Conservation (phyloP, 495 filamentous ascomycete species). For the Aspergillus sclerotiicarbonarius region DNA sequence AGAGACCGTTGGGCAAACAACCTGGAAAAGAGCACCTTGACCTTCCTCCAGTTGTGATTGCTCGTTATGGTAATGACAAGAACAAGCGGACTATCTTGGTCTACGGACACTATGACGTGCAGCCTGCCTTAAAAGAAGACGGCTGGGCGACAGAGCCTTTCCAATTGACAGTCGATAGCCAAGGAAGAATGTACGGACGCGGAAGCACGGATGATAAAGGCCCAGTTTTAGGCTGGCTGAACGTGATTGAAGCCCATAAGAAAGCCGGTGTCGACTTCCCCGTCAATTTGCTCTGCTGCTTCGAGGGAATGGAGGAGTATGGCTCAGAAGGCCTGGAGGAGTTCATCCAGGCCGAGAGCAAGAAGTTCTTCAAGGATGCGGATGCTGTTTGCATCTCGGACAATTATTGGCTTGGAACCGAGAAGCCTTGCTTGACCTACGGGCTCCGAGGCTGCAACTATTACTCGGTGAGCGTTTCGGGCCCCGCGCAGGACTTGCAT, state of each 20-base stretch:
- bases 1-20: constrained; percentile 82
- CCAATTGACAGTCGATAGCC: constrained; percentile 78
- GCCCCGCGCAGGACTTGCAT: constrained; percentile 91
- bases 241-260: constrained; percentile 95
- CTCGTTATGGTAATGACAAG: constrained; percentile 84
- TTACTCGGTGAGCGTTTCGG: constrained; percentile 83
- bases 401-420: constrained; percentile 99
- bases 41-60: constrained; percentile 88
- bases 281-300: constrained; percentile 98
- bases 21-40: constrained; percentile 85
- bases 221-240: constrained; percentile 95
- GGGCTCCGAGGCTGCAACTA: constrained; percentile 97
- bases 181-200: constrained; percentile 93
- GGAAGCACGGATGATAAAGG: constrained; percentile 98
- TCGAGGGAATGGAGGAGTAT: constrained; percentile 99
- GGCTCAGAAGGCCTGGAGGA: constrained; percentile 96
- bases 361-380: constrained; percentile 88
- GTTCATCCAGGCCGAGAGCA: constrained; percentile 83
- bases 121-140: constrained; percentile 88
- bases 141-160: constrained; percentile 98
- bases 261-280: constrained; percentile 92
- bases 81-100: constrained; percentile 92
- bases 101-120: constrained; percentile 99
- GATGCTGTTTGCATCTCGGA: constrained; percentile 98
- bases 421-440: constrained; percentile 97